phyloP scores from a whole-genome alignment of 225 moss, liverwort and hornwort species.

The Pseudoscleropodium purum region DNA sequence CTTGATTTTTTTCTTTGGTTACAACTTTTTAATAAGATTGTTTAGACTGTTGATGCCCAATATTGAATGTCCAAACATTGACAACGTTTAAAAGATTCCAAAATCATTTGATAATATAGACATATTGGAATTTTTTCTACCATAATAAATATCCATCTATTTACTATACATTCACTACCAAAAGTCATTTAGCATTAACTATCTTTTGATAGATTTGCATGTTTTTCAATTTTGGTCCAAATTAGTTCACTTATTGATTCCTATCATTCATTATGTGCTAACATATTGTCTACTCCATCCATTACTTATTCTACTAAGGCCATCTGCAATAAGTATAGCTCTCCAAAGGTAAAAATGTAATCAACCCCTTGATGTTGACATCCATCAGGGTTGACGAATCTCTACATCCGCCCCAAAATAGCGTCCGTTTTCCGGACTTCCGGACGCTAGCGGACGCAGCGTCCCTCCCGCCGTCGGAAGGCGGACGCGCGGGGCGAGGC shows the following conservation, averaged over 20 bases:
- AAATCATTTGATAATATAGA: fast-evolving
- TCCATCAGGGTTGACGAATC: too few species aligned
- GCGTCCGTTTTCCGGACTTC: too few species aligned
- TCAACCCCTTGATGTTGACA: not conserved
- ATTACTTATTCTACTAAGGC: not conserved
- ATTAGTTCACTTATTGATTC: too few species aligned
- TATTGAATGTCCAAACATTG: fast-evolving
- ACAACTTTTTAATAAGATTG: not conserved
- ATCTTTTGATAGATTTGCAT: fast-evolving
- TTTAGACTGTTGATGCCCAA: fast-evolving
- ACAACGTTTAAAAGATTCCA: fast-evolving
- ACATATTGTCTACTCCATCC: not conserved
- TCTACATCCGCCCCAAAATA: too few species aligned
- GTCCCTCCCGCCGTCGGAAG: too few species aligned
- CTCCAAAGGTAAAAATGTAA: fast-evolving
- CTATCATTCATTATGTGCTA: not conserved
- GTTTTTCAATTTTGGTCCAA: not conserved
- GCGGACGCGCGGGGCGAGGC: too few species aligned
- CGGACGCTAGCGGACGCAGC: too few species aligned
- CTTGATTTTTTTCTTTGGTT: not conserved
- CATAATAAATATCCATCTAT: not conserved
- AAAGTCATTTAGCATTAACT: not conserved
- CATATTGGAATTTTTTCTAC: not conserved
- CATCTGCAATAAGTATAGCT: not conserved
- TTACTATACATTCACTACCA: fast-evolving